A percentile compares a stretch with the other conserved stretches of the same genome.
Conservation (phyloP, 495 filamentous ascomycete genomes). For the Physcia stellaris region DNA sequence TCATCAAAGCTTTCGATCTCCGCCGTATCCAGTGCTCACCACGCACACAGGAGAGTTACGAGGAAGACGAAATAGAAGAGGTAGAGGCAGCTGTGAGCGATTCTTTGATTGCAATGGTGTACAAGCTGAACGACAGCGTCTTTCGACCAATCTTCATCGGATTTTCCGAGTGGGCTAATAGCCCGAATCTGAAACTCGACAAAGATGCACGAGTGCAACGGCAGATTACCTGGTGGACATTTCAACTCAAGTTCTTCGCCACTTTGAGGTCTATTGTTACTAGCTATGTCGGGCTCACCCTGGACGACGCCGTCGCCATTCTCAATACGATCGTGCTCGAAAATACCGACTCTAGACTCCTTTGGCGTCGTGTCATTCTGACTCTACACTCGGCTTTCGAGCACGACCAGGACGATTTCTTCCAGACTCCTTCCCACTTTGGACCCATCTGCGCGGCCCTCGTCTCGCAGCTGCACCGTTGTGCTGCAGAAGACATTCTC, state of each 20-base stretch:
- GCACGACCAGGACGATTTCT: slow-evolving; percentile 74
- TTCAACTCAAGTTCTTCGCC: slow-evolving; percentile 64
- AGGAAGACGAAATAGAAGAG: slow-evolving; percentile 38
- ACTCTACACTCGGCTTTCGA: slow-evolving; percentile 63
- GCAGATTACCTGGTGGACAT: slow-evolving; percentile 59
- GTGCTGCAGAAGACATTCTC: slow-evolving; percentile 31
- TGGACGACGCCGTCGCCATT: slow-evolving; percentile 57
- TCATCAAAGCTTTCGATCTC: slow-evolving; percentile 61
- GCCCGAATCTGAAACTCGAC: slow-evolving; percentile 45
- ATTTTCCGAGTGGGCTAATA: slow-evolving; percentile 64
- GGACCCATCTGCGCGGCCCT: slow-evolving; percentile 52
- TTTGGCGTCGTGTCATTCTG: slow-evolving; percentile 50
- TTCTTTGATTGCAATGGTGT: slow-evolving; percentile 71
- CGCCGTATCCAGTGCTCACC: slow-evolving; percentile 37
- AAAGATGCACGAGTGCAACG: slow-evolving; percentile 38
- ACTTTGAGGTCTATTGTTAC: slow-evolving; percentile 87
- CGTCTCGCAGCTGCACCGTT: slow-evolving; percentile 49
- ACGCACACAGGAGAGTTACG: slow-evolving; percentile 24
- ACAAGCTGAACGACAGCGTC: slow-evolving; percentile 90
- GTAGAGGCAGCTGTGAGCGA: slow-evolving; percentile 54
- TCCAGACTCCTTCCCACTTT: slow-evolving; percentile 83
- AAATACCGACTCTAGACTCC: slow-evolving; percentile 35
- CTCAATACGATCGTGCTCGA: slow-evolving; percentile 37
- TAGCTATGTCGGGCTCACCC: slow-evolving; percentile 70
- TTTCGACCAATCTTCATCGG: slow-evolving; percentile 87